A percentile compares a stretch with the other conserved stretches of the same genome.
Conservation (phyloP, 2,329 filamentous ascomycete species). For the Epicoccum sorghinum region DNA sequence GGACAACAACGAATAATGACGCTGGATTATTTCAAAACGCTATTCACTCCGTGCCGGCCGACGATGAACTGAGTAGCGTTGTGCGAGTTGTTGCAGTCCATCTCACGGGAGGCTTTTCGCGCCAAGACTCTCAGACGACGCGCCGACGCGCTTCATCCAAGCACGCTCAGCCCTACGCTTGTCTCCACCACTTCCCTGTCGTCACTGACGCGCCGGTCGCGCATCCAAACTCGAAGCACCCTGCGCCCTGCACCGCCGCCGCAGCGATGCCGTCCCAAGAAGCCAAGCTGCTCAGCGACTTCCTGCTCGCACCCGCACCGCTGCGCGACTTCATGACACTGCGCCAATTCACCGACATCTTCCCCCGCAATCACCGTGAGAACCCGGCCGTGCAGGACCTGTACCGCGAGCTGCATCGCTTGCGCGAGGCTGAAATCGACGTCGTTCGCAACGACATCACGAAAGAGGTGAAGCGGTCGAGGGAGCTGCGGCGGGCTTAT, state of each 20-base stretch:
- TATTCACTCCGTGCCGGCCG: slow-evolving; percentile 11
- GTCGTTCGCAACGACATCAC: slow-evolving; percentile 69
- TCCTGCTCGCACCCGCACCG: slow-evolving; percentile 76
- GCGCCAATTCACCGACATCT: slow-evolving; percentile 76
- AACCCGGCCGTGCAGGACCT: slow-evolving; percentile 72
- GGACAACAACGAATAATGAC: slow-evolving; percentile 5
- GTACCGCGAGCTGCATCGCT: slow-evolving; percentile 79
- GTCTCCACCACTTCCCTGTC: slow-evolving; percentile 9
- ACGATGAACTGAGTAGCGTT: not conserved
- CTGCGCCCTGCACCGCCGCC: not conserved
- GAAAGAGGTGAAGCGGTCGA: slow-evolving; percentile 67
- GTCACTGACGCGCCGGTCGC: slow-evolving; percentile 24
- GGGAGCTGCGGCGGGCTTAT: slow-evolving; percentile 63
- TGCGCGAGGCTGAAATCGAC: slow-evolving; percentile 73
- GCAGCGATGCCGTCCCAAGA: slow-evolving; percentile 73
- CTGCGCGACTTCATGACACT: slow-evolving; percentile 76
- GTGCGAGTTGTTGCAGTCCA: slow-evolving; percentile 5
- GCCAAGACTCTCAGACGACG: slow-evolving; percentile 26
- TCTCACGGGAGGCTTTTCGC: slow-evolving; percentile 24
- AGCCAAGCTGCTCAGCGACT: slow-evolving; percentile 74
- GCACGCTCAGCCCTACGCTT: slow-evolving; percentile 15
- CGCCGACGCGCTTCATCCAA: slow-evolving; percentile 28
- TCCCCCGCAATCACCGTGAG: slow-evolving; percentile 70
- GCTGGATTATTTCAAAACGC: not conserved
- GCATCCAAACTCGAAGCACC: not conserved